Evolutionary conservation across 148 eudicot species (phyloP), one percentile per base, ranked within the genome.

Genomic region (Rheum nobile): DNA sequence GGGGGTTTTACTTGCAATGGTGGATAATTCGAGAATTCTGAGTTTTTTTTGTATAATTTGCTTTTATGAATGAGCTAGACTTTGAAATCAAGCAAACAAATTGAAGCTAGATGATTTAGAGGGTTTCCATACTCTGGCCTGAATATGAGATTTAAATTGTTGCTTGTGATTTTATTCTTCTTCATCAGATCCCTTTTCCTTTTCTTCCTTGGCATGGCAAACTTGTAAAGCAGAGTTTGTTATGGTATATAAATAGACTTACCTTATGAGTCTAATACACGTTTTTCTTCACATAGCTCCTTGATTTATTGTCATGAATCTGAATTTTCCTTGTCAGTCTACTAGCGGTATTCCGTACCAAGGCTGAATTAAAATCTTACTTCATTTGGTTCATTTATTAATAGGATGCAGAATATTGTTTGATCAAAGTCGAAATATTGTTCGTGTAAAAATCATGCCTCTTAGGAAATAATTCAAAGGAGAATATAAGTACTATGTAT

Each of bases 1-100:
- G 41, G 43, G 72, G 43, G n/a, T 37, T 37, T 69, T 38, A 69
- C 72, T 69, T 69, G 41, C 43, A n/a, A 41, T 69, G 26, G 37
- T 7, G 72, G 9, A 70, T 21, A 17, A 19, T 70, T 8, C 9
- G 1, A 57, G 34, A 59, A 59, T 29, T 29, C 34, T 29, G 35
- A 61, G 34, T 13, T 61, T 61, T 9, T 29, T 22, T 12, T 54
- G 8, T 54, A 21, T 21, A 54, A 2, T 21, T 1, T 21, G 61
- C 34, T 4, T 61, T 28, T 1, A 11, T 41, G 13, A 6, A 11
- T 6, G n/a, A 67, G 41, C 42, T 34, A 17, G 22, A n/a, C 19
- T 21, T 71, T 5, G 50, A 41, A 42, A 71, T 41, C 26, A 71
- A 71, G 48, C 50, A 41, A 71, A 16, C 5, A 32, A 28, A 42